Percentiles rank a stretch among this genome's conserved stretches.
Evolutionary conservation across 768 basidiomycete genomes (phyloP).

Genomic region (Lactarius trivialis): DNA sequence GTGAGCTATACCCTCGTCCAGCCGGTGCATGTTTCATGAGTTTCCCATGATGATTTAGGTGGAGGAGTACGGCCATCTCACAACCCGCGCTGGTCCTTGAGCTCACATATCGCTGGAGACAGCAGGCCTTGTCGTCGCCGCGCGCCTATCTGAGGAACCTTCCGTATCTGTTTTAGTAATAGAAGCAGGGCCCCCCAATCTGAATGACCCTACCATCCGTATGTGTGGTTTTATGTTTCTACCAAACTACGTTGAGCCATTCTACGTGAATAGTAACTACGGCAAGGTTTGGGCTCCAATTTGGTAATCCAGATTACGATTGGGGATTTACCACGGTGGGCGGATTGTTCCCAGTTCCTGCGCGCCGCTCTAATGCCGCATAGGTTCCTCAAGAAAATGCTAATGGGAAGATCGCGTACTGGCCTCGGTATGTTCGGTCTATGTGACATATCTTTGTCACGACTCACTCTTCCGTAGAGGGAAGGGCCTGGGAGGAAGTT

Average conservation of each 20-base stretch:
- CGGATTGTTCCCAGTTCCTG: not conserved
- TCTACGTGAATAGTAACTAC: not conserved
- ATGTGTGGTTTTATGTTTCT: not conserved
- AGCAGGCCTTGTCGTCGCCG: constrained; percentile 19
- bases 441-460: not conserved
- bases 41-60: not conserved
- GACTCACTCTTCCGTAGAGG: constrained; percentile 16
- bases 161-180: constrained; percentile 18
- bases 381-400: constrained; percentile 13
- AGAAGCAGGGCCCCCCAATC: constrained; percentile 17
- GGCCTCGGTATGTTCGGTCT: constrained; percentile 1
- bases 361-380: not conserved
- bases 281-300: not conserved
- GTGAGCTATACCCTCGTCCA: not conserved
- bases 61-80: constrained; percentile 5
- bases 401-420: not conserved
- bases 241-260: not conserved
- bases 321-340: constrained; percentile 14
- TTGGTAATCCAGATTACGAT: constrained; percentile 11
- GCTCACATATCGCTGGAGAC: constrained; percentile 8
- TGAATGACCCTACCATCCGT: constrained; percentile 17
- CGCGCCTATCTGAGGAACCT: constrained; percentile 20
- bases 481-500: constrained; percentile 27
- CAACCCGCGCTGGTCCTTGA: not conserved
- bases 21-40: not conserved